phyloP scores from a whole-genome alignment of 352 stramenopile genomes.

The Phytophthora cryptogea region DNA sequence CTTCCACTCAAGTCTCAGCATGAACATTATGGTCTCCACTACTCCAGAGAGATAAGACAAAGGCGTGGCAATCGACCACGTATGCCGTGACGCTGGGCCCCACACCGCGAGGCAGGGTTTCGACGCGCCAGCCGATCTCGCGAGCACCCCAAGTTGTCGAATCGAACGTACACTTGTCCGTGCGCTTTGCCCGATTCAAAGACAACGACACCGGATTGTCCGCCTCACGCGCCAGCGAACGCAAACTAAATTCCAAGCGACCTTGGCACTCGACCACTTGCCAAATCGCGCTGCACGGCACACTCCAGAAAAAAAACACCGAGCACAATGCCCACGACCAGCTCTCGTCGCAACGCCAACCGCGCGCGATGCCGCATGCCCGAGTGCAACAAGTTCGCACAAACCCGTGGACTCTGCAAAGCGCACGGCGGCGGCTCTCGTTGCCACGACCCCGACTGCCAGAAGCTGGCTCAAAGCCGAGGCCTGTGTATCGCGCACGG shows the following conservation, averaged over 20 bases:
- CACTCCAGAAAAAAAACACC: slow-evolving; percentile 23
- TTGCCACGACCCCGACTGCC: slow-evolving; percentile 69
- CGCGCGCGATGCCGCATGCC: slow-evolving; percentile 70
- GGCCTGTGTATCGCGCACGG: slow-evolving; percentile 80
- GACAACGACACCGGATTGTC: slow-evolving; percentile 24
- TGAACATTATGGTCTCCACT: slow-evolving; percentile 13
- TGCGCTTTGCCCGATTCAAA: slow-evolving; percentile 27
- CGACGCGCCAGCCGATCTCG: slow-evolving; percentile 16
- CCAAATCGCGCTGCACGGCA: slow-evolving; percentile 21
- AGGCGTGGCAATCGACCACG: slow-evolving; percentile 22
- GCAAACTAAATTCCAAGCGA: slow-evolving; percentile 32
- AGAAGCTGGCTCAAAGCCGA: slow-evolving; percentile 79
- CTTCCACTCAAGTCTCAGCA: slow-evolving; percentile 13
- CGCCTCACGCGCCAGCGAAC: slow-evolving; percentile 18
- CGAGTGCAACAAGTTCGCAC: slow-evolving; percentile 77
- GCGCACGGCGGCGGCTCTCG: slow-evolving; percentile 81
- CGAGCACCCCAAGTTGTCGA: slow-evolving; percentile 23
- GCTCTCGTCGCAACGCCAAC: slow-evolving; percentile 57
- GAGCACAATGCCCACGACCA: slow-evolving; percentile 35
- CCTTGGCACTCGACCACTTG: slow-evolving; percentile 22
- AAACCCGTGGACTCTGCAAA: slow-evolving; percentile 78
- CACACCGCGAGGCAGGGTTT: slow-evolving; percentile 4
- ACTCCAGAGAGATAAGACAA: slow-evolving; percentile 21
- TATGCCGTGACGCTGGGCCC: slow-evolving; percentile 1
- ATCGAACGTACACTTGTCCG: slow-evolving; percentile 33